These are phyloP conservation scores for Penicillium frequentans DNA, from an alignment of 2,329 filamentous ascomycete genomes.

Conservation along the genomic window DNA sequence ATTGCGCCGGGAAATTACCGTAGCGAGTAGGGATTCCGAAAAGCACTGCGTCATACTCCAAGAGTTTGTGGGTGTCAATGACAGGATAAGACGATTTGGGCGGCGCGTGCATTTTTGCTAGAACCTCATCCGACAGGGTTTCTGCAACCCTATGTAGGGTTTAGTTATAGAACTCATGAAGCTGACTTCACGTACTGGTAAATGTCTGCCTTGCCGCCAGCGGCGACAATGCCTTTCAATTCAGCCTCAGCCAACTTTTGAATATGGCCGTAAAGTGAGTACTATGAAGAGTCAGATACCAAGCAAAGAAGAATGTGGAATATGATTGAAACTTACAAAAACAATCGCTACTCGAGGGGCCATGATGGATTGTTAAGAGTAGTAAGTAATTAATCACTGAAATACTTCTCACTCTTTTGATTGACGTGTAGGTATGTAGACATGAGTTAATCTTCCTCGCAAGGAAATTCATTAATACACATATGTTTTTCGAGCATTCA, in stretches of 20 bases:
- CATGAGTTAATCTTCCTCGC: no score
- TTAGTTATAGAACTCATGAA: background rate
- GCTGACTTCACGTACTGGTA: conserved; percentile 63
- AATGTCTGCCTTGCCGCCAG: conserved; percentile 77
- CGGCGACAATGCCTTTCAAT: conserved; percentile 83
- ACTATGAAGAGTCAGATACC: conserved; percentile 51
- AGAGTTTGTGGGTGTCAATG: conserved; percentile 61
- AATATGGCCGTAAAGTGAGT: conserved; percentile 94
- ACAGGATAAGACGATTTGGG: conserved; percentile 69
- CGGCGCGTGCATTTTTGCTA: conserved; percentile 88
- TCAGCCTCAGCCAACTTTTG: conserved; percentile 81
- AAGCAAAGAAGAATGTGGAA: no score
- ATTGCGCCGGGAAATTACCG: conserved; percentile 98
- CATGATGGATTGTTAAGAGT: conserved; percentile 54
- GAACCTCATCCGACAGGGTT: conserved; percentile 80
- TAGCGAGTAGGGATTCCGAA: conserved; percentile 94
- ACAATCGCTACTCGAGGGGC: conserved; percentile 90
- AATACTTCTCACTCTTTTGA: no score
- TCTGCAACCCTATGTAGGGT: conserved; percentile 65
- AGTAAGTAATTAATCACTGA: no score
- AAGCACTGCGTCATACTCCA: conserved; percentile 81
- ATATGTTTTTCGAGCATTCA: no score
- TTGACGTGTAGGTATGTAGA: no score
- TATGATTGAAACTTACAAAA: conserved; percentile 61
- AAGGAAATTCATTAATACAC: no score